Conservation (phyloP, 768 basidiomycete species). For the Agrocybe pediades region DNA sequence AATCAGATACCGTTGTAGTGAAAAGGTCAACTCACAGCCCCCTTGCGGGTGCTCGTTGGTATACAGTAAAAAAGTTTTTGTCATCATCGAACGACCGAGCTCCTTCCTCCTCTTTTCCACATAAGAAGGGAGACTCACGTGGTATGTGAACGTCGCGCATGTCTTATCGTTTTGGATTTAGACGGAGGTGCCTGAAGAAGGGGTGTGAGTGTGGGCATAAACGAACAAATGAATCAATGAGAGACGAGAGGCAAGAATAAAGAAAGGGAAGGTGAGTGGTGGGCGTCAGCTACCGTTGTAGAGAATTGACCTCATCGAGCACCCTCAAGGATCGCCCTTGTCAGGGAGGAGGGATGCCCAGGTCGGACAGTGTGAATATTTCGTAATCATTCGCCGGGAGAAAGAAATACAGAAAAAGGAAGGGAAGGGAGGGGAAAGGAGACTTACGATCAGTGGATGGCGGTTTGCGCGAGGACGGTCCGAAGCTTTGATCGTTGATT, state of each 20-base stretch:
- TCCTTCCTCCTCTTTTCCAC: too few species aligned
- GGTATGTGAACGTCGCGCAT: too few species aligned
- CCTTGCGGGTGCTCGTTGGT: neutral
- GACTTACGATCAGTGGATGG: neutral
- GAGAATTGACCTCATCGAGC: conserved; percentile 4
- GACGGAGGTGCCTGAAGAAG: too few species aligned
- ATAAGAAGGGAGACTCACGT: too few species aligned
- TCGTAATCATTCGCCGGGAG: conserved; percentile 7
- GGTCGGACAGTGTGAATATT: conserved; percentile 16
- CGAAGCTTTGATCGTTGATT: too few species aligned
- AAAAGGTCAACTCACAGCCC: too few species aligned
- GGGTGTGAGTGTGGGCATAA: too few species aligned
- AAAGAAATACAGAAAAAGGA: neutral
- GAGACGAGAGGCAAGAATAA: neutral
- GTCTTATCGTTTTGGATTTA: too few species aligned
- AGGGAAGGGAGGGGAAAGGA: neutral
- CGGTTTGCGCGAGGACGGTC: too few species aligned
- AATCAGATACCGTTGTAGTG: neutral
- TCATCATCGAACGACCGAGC: too few species aligned
- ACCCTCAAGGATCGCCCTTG: conserved; percentile 4
- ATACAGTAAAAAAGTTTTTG: neutral
- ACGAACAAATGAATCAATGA: too few species aligned
- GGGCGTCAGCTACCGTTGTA: conserved; percentile 13
- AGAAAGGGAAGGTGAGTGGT: neutral
- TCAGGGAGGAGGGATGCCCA: conserved; percentile 1